Conservation (phyloP, 202 grass and related monocot species). For the Carex sylvatica region DNA sequence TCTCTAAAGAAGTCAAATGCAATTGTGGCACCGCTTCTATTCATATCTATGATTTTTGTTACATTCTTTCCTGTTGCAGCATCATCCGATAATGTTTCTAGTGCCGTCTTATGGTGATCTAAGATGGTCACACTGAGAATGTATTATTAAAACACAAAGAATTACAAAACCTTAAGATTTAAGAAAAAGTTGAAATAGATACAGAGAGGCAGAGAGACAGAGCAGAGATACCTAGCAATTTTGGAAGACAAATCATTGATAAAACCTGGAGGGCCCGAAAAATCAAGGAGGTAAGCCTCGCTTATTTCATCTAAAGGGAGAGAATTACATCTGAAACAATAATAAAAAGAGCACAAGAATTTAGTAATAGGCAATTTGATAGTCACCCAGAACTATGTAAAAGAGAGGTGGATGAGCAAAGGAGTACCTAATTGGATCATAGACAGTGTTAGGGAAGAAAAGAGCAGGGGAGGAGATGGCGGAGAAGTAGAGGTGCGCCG, state of each 20-base stretch:
- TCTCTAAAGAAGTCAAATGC: slow-evolving; percentile 86
- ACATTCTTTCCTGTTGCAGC: slow-evolving; percentile 57
- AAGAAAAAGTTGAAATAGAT: background rate
- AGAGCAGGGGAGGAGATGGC: slow-evolving; percentile 54
- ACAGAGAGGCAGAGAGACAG: background rate
- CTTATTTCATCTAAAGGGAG: slow-evolving; percentile 77
- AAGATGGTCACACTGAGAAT: slow-evolving; percentile 75
- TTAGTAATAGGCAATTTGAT: background rate
- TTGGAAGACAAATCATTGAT: slow-evolving; percentile 61
- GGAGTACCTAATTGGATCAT: slow-evolving; percentile 69
- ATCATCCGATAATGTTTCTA: slow-evolving; percentile 55
- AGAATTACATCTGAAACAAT: slow-evolving; percentile 42
- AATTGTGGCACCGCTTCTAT: slow-evolving; percentile 91
- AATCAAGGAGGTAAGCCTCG: slow-evolving; percentile 89
- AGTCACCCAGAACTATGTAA: background rate
- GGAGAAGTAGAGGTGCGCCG: slow-evolving; percentile 94
- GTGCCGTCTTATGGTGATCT: slow-evolving; percentile 95
- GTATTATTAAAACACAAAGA: background rate
- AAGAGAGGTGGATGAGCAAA: background rate
- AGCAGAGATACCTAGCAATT: slow-evolving; percentile 50
- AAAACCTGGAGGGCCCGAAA: slow-evolving; percentile 79
- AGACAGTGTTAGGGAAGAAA: slow-evolving; percentile 91
- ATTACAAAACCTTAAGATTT: background rate
- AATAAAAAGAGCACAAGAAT: background rate
- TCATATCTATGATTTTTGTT: slow-evolving; percentile 84